A percentile compares a stretch with the other conserved stretches of the same genome.
phyloP scores from a whole-genome alignment of 176 grass and related monocot genomes.

The Pontederia crassipes region DNA sequence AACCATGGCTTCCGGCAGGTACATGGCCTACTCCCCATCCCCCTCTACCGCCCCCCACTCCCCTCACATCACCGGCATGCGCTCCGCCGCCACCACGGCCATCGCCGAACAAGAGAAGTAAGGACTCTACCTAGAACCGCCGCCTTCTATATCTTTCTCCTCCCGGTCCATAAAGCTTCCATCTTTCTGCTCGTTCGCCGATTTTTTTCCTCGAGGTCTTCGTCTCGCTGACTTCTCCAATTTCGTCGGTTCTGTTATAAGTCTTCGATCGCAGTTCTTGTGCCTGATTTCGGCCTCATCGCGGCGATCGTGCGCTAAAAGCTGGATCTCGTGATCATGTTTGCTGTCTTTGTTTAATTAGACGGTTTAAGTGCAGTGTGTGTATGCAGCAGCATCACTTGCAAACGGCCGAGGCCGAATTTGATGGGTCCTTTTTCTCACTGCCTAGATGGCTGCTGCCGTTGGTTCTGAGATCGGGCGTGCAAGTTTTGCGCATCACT shows the following conservation, averaged over 20 bases:
- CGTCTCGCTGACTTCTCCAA: neutral
- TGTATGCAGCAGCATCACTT: no score
- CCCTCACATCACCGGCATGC: slow-evolving; percentile 24
- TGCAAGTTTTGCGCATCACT: no score
- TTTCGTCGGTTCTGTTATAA: neutral
- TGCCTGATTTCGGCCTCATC: no score
- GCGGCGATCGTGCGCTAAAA: no score
- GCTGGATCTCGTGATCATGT: no score
- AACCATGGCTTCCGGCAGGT: slow-evolving; percentile 34
- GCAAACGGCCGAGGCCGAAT: no score
- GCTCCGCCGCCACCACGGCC: slow-evolving; percentile 6
- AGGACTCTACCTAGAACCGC: neutral
- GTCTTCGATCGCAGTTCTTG: neutral
- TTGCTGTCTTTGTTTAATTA: no score
- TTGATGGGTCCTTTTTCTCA: no score
- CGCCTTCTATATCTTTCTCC: neutral
- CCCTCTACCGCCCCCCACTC: slow-evolving; percentile 32
- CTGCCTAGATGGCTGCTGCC: no score
- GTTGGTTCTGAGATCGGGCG: no score
- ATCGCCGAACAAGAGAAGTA: slow-evolving; percentile 31
- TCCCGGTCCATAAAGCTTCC: neutral
- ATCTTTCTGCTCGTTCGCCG: neutral
- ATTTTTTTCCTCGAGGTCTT: neutral
- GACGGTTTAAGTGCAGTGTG: no score
- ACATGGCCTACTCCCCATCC: slow-evolving; percentile 38